Percentiles rank a stretch among this genome's conserved stretches.
Evolutionary conservation across 1,139 yeast genomes (phyloP).

Genomic region (Yamadazyma aaseri): DNA sequence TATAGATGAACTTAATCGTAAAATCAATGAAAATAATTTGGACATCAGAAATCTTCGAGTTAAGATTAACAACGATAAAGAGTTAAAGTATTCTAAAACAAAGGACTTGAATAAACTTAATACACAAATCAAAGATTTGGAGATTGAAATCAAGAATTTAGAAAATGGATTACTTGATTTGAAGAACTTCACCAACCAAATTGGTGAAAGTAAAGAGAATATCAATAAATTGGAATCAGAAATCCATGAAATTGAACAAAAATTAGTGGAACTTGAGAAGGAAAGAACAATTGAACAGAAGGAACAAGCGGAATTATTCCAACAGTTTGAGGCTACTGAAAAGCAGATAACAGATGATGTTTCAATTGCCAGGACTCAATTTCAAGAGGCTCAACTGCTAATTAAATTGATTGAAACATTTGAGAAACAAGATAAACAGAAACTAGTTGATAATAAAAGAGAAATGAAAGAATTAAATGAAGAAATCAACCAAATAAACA

Average conservation of each 20-base stretch:
- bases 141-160: constrained; percentile 52
- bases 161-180: constrained; percentile 50
- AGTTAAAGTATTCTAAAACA: constrained; percentile 49
- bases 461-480: constrained; percentile 12
- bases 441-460: constrained; percentile 19
- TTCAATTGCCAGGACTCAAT: constrained; percentile 6
- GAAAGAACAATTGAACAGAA: constrained; percentile 13
- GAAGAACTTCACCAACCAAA: constrained; percentile 19
- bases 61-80: constrained; percentile 41
- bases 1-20: constrained; percentile 30
- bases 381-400: constrained; percentile 9
- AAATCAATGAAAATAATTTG: constrained; percentile 42
- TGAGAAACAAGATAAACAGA: constrained; percentile 19
- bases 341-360: constrained; percentile 14
- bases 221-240: constrained; percentile 15
- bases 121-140: constrained; percentile 54
- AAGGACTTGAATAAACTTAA: constrained; percentile 52
- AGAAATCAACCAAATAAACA: constrained; percentile 20
- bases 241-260: constrained; percentile 14
- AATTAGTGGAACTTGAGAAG: constrained; percentile 14
- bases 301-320: constrained; percentile 15
- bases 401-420: constrained; percentile 17
- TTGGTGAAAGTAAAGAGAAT: constrained; percentile 20
- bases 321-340: constrained; percentile 14
- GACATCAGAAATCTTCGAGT: constrained; percentile 48